Evolutionary conservation across 352 stramenopile genomes (phyloP), one percentile per base, ranked within the genome.

Genomic region (Globisporangium spinosum): DNA sequence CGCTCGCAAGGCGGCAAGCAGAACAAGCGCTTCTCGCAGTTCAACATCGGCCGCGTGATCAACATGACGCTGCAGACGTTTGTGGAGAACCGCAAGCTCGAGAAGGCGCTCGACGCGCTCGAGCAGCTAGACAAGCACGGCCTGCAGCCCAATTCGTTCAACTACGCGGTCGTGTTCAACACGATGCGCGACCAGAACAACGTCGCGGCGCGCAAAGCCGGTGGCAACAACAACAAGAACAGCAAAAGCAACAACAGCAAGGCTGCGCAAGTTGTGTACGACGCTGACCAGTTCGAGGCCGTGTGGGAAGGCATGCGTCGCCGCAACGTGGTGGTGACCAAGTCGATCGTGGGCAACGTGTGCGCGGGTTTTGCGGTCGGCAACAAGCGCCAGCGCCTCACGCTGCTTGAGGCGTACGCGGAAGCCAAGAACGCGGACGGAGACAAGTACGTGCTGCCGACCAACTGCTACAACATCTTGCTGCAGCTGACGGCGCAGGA

Each of bases 381-480:
- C 38, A 74, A 80, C 67, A 89, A 88, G 67, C 71, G 80, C 45
- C 82, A 90, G 67, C 82, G 80, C 25, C 68, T 85, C 62, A 70
- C 79, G 59, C 63, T 90, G 45, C 71, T 90, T 17, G 80, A 90
- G 43, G 78, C 75, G 49, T 90, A 85, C 71, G 68, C 70, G 7
- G 68, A 77, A 23, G 72, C 70, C 27, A 69, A 73, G 58, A 65
- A 45, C 22, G 63, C 67, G 12, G 64, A 69, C 1, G 67, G 73
- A 23, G 82, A 90, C 65, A 74, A 55, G 13, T 90, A 80, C 70
- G 54, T 79, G 38, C 74, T 88, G 40, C 78, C 78, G 29, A 70
- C 72, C 20, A 27, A 69, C 34, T 83, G 77, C 60, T 90, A 85
- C 69, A 72, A 70, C 40, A 80, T 77, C 2, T 40, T 90, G 49